Evolutionary conservation across 305 asterid species (phyloP), one percentile per base, ranked within the genome.

Genomic region (Solanum hybrid): DNA sequence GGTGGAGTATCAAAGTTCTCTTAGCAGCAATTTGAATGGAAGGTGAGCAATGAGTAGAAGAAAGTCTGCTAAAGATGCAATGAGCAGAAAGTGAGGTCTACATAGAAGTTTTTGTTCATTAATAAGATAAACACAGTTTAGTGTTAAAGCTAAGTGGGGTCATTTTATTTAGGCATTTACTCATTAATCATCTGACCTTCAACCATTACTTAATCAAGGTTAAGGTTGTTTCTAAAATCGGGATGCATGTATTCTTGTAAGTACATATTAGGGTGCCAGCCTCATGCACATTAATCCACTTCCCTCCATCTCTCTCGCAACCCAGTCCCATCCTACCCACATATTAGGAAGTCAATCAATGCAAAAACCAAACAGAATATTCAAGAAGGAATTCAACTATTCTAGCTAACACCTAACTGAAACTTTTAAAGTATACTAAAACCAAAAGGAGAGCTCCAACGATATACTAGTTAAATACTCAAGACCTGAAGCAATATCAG

Each of bases 401-500:
- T 45, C 39, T 45, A 84, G 75, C 31, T 51, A 45, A 51, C 41
- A 31, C 3, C 65, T 27, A 41, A 27, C 87, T 41, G 17, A 41
- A 82, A 27, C 26, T 82, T 41, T 78, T 26, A 41, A 41, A 15
- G 37, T 10, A 51, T 17, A 83, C 88, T 37, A 80, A 80, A 22
- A 85, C 6, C 45, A 31, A 85, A 84, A 9, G 29, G 38, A 29
- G 10, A 14, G 87, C 86, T 81, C 68, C 4, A 14, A 38, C 3
- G 13, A 83, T 45, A 39, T 4, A 83, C 73, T 4, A n/a, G 87
- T 27, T 45, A 83, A 83, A 45, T 31, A 57, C 39, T 51, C 77
- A 32, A 85, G 45, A 84, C 77, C 29, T 41, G 78, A 65, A 88
- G 87, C 39, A 88, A 61, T n/a, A 32, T 89, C 87, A 89, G 38